These are phyloP conservation scores for Tillandsia leiboldiana DNA, from an alignment of 176 grass and related monocot species.

Conservation along the genomic window DNA sequence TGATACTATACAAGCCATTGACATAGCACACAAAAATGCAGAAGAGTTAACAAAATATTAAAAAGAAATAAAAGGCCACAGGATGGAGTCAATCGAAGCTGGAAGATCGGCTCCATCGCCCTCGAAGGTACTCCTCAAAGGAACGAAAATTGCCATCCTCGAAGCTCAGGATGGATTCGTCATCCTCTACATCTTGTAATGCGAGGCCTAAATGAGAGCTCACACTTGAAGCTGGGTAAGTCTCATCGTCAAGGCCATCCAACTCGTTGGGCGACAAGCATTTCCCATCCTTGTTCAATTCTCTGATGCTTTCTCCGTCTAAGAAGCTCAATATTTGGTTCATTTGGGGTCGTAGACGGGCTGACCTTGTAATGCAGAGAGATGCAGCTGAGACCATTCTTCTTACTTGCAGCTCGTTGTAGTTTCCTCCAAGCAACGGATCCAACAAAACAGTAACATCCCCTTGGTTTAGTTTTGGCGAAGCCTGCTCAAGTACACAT, in stretches of 20 bases:
- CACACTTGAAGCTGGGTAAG: constrained; percentile 56
- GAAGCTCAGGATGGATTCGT: constrained; percentile 62
- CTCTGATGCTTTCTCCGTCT: constrained; percentile 29
- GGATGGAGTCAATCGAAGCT: constrained; percentile 63
- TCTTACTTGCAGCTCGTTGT: constrained; percentile 44
- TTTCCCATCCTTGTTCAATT: constrained; percentile 15
- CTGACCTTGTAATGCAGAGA: constrained; percentile 64
- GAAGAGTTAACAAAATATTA: too few relatives aligned
- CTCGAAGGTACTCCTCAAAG: constrained; percentile 69
- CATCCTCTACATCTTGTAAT: constrained; percentile 61
- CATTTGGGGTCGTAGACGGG: constrained; percentile 59
- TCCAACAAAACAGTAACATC: constrained; percentile 60
- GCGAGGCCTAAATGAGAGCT: constrained; percentile 63
- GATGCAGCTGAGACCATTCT: constrained; percentile 59
- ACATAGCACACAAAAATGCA: too few relatives aligned
- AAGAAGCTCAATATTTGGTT: constrained; percentile 54
- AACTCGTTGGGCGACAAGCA: constrained; percentile 13
- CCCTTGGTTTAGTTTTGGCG: constrained; percentile 53
- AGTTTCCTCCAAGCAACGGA: constrained; percentile 41
- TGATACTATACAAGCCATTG: too few relatives aligned
- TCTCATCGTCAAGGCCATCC: constrained; percentile 69
- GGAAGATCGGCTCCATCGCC: constrained; percentile 72
- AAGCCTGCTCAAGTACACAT: constrained; percentile 36
- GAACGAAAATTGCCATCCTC: constrained; percentile 61
- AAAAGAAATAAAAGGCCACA: not conserved